phyloP scores from a whole-genome alignment of 2,329 filamentous ascomycete genomes.

The Phialophora macrospora region DNA sequence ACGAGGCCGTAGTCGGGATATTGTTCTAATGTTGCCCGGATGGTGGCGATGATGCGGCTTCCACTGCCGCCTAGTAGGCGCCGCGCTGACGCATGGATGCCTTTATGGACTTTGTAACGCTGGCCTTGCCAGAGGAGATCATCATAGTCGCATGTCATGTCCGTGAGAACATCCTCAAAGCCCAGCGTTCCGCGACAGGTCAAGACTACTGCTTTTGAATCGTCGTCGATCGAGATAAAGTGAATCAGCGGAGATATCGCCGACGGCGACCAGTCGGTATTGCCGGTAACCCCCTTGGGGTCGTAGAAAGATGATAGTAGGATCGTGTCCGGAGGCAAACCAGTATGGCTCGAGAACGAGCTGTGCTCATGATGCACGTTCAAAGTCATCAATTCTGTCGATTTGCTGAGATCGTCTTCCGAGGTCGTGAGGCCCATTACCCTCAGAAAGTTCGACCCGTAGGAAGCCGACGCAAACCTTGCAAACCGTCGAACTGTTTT shows the following conservation, averaged over 20 bases:
- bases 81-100: conserved; percentile 72
- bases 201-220: conserved; percentile 73
- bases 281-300: conserved; percentile 65
- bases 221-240: conserved; percentile 73
- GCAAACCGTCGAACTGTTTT: conserved; percentile 54
- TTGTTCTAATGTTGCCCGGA: conserved; percentile 68
- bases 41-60: conserved; percentile 67
- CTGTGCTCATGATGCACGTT: conserved; percentile 51
- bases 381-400: conserved; percentile 42
- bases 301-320: conserved; percentile 73
- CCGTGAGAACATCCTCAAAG: conserved; percentile 74
- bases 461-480: conserved; percentile 55
- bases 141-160: conserved; percentile 76
- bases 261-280: conserved; percentile 58
- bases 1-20: conserved; percentile 73
- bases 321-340: conserved; percentile 54
- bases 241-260: conserved; percentile 71
- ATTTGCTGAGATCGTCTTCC: conserved; percentile 40
- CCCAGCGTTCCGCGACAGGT: conserved; percentile 73
- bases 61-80: conserved; percentile 67
- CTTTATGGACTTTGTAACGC: conserved; percentile 73
- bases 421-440: conserved; percentile 50
- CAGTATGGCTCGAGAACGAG: conserved; percentile 53
- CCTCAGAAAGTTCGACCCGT: conserved; percentile 53
- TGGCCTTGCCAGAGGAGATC: conserved; percentile 67